Evolutionary conservation across 2,329 filamentous ascomycete genomes (phyloP), one percentile per base, ranked within the genome.

Genomic region (Seiridium cupressi): DNA sequence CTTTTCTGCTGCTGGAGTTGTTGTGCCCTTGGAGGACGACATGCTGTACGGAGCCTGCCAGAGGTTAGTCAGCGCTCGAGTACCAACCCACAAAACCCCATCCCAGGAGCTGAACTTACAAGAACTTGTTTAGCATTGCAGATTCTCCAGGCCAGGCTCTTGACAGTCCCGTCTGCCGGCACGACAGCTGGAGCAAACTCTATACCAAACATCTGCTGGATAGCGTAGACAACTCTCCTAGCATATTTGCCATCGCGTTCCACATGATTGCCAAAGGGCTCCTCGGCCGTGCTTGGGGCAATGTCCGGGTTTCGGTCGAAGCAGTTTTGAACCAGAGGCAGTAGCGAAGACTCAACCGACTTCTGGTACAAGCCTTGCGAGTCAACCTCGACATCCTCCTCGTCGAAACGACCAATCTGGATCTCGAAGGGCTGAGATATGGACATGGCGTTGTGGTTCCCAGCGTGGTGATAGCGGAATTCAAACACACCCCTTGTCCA

Each of bases 401-500:
- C 84, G 64, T 92, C 90, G 68, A 97, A 96, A 48, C 88, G 89
- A 38, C 84, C 81, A 64, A 98, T 92, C 51, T 88, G 87, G 60
- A 98, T 89, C 74, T 97, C 94, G 68, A 99, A 99, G 0, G 95
- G 93, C 66, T 92, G 85, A 4, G 93, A 97, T 62, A 98, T 91
- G 18, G 92, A 87, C 91, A 99, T 95, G 70, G 96, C 93, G 66
- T 90, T 92, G 76, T 99, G 93, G 69, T 90, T 90, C 59, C 93
- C 93, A 66, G 92, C 89, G 75, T 99, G 95, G 76, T 99, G 95
- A 76, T 97, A 97, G 46, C 95, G 88, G 79, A 99, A 96, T 71
- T 99, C 95, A 70, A 97, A 99, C 3, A 96, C 91, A 58, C 95
- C 95, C 62, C 94, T 91, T 0, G 91, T 96, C 95, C 95, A 99